Conservation (phyloP, 2,329 filamentous ascomycete species). For the Hymenoscyphus fraxineus region DNA sequence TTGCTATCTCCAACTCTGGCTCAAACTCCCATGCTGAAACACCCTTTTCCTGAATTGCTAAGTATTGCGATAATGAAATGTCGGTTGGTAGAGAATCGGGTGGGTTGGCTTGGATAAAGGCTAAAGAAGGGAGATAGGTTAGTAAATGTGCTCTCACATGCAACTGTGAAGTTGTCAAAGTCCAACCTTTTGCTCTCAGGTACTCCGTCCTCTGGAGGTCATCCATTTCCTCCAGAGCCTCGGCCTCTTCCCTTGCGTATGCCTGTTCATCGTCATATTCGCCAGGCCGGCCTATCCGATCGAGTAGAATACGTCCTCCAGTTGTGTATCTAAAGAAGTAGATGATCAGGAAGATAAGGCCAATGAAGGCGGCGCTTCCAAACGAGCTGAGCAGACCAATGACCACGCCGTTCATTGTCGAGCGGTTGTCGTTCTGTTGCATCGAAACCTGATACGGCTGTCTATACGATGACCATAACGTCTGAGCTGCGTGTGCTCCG, state of each 20-base stretch:
- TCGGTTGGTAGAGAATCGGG: constrained; percentile 94
- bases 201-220: constrained; percentile 89
- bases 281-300: constrained; percentile 86
- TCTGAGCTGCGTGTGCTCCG: constrained; percentile 1
- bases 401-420: constrained; percentile 70
- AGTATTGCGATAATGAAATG: constrained; percentile 94
- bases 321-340: constrained; percentile 93
- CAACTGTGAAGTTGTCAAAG: not conserved
- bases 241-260: constrained; percentile 88
- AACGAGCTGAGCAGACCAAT: constrained; percentile 95
- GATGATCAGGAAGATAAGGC: constrained; percentile 73
- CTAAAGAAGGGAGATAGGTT: constrained; percentile 44
- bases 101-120: constrained; percentile 89
- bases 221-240: constrained; percentile 93
- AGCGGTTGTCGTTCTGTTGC: constrained; percentile 25
- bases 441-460: not conserved
- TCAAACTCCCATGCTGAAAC: constrained; percentile 99
- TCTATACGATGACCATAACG: not conserved
- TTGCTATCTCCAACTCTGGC: constrained; percentile 96
- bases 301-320: constrained; percentile 84
- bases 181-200: constrained; percentile 84
- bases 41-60: constrained; percentile 98
- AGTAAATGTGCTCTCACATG: not conserved
- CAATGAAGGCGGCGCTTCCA: constrained; percentile 82
- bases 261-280: constrained; percentile 98